Evolutionary conservation across 345 rosid species (phyloP).

Genomic region (Noccaea caerulescens): DNA sequence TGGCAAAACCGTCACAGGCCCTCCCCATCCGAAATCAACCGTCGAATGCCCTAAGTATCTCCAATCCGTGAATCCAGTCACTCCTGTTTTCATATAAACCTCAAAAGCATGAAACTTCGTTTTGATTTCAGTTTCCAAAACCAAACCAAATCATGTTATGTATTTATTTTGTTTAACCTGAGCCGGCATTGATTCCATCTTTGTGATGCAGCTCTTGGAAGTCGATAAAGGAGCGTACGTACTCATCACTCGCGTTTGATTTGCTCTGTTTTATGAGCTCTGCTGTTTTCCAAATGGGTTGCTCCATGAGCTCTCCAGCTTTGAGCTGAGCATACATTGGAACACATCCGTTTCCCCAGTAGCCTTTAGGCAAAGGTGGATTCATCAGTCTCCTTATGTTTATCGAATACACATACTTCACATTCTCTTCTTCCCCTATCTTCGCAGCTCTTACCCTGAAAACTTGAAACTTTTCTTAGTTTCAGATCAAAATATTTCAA

Average conservation of each 20-base stretch:
- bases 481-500: slow-evolving; percentile 11
- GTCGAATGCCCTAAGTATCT: slow-evolving; percentile 80
- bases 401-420: slow-evolving; percentile 68
- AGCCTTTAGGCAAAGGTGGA: slow-evolving; percentile 73
- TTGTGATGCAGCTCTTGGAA: slow-evolving; percentile 58
- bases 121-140: background rate
- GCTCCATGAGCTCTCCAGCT: slow-evolving; percentile 58
- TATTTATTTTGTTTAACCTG: slow-evolving; percentile 21
- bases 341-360: slow-evolving; percentile 90
- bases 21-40: slow-evolving; percentile 92
- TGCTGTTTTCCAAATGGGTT: slow-evolving; percentile 79
- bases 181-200: slow-evolving; percentile 60
- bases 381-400: slow-evolving; percentile 63
- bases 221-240: slow-evolving; percentile 77
- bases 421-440: slow-evolving; percentile 50
- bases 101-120: background rate
- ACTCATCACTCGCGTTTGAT: slow-evolving; percentile 58
- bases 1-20: slow-evolving; percentile 74
- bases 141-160: background rate
- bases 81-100: slow-evolving; percentile 38
- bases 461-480: background rate
- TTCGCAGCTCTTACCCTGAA: slow-evolving; percentile 62
- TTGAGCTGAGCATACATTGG: slow-evolving; percentile 64
- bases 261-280: slow-evolving; percentile 80
- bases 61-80: slow-evolving; percentile 96